Conservation (phyloP, 805 yeast species). For the Candida oleophila region DNA sequence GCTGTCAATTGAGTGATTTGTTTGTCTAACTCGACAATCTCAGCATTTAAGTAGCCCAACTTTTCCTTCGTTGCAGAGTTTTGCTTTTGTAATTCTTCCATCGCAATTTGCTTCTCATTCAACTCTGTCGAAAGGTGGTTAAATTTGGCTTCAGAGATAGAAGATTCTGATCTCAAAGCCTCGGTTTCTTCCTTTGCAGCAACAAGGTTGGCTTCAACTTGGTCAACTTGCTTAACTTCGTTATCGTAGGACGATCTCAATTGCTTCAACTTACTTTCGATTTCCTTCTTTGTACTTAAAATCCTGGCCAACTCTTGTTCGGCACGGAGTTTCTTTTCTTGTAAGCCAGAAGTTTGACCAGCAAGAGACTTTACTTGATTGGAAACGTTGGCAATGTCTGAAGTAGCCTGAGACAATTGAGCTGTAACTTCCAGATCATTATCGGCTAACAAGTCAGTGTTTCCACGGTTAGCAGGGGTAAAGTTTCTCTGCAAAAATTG, state of each 20-base stretch:
- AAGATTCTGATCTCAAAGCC: constrained; percentile 65
- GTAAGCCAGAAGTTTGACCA: constrained; percentile 66
- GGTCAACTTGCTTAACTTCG: constrained; percentile 73
- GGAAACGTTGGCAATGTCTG: constrained; percentile 83
- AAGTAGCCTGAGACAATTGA: constrained; percentile 72
- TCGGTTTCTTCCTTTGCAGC: constrained; percentile 66
- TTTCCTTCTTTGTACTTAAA: constrained; percentile 63
- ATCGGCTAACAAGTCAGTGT: constrained; percentile 57
- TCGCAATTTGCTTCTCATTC: constrained; percentile 55
- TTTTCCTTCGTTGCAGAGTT: constrained; percentile 67
- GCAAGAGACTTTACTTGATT: constrained; percentile 81
- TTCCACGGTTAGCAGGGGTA: constrained; percentile 10
- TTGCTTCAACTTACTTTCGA: constrained; percentile 65
- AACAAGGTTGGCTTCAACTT: constrained; percentile 63
- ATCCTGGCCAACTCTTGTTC: constrained; percentile 75
- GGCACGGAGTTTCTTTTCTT: constrained; percentile 70
- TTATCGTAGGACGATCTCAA: constrained; percentile 72
- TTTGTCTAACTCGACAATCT: constrained; percentile 56
- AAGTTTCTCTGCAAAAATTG: constrained; percentile 1
- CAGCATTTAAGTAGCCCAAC: constrained; percentile 64
- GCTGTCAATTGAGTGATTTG: constrained; percentile 52
- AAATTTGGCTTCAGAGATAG: constrained; percentile 74
- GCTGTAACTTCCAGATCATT: constrained; percentile 52
- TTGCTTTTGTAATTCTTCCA: constrained; percentile 68
- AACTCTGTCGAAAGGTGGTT: constrained; percentile 68